A percentile compares a stretch with the other conserved stretches of the same genome.
These are phyloP conservation scores for Penicillium oxalicum DNA, from an alignment of 2,329 filamentous ascomycete species.

Conservation along the genomic window DNA sequence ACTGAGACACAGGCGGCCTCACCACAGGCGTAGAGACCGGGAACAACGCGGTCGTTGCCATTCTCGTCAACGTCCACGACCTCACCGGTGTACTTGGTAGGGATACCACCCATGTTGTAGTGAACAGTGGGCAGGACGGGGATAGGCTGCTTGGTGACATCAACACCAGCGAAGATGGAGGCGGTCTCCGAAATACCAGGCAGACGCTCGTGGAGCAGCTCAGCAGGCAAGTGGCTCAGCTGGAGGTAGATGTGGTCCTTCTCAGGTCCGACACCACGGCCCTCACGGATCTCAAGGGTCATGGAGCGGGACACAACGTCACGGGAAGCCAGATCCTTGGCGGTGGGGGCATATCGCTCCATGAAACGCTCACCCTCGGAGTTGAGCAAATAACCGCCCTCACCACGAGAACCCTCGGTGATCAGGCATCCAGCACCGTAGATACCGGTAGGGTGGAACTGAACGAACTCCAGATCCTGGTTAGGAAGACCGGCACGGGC, in stretches of 20 bases:
- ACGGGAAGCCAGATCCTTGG: slow-evolving; percentile 93
- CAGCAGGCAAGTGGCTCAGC: slow-evolving; percentile 86
- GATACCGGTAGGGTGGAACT: slow-evolving; percentile 99
- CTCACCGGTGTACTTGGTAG: slow-evolving; percentile 94
- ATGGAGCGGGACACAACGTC: slow-evolving; percentile 97
- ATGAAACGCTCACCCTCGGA: slow-evolving; percentile 98
- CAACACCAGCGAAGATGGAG: slow-evolving; percentile 93
- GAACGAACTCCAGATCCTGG: slow-evolving; percentile 98
- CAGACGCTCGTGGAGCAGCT: slow-evolving; percentile 90
- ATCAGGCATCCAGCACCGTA: slow-evolving; percentile 98
- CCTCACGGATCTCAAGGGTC: slow-evolving; percentile 97
- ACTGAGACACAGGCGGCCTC: slow-evolving; percentile 97
- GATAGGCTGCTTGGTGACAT: slow-evolving; percentile 94
- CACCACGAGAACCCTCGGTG: slow-evolving; percentile 94
- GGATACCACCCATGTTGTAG: slow-evolving; percentile 99
- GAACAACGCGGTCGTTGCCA: slow-evolving; percentile 88
- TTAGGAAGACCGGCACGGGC: slow-evolving; percentile 94
- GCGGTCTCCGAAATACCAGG: slow-evolving; percentile 98
- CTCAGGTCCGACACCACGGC: slow-evolving; percentile 90
- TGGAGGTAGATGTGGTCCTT: slow-evolving; percentile 99
- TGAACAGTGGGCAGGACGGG: slow-evolving; percentile 94
- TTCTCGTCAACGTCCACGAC: slow-evolving; percentile 80
- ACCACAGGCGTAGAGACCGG: slow-evolving; percentile 91
- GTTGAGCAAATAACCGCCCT: slow-evolving; percentile 97
- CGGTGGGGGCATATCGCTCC: slow-evolving; percentile 95